A percentile compares a stretch with the other conserved stretches of the same genome.
Evolutionary conservation across 345 rosid genomes (phyloP).

Genomic region (Erodium maritimum): DNA sequence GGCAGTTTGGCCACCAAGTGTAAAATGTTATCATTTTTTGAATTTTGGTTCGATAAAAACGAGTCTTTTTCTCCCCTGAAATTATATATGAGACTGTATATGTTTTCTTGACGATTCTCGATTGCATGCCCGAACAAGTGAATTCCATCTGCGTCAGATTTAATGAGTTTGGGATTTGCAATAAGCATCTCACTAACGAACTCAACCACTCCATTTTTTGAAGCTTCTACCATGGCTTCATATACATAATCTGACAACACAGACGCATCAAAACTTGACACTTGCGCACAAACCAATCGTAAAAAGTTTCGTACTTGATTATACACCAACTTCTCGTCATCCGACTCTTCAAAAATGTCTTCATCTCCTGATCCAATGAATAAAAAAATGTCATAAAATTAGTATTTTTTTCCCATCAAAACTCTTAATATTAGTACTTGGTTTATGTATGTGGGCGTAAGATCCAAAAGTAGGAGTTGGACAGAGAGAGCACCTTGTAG

Average conservation of each 20-base stretch:
- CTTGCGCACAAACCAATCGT: not conserved
- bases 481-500: no score
- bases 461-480: no score
- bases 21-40: not conserved
- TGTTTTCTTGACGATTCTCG: not conserved
- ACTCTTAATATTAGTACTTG: no score
- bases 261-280: not conserved
- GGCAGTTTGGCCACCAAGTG: conserved; percentile 3
- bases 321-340: not conserved
- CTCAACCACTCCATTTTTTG: not conserved
- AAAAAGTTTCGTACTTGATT: not conserved
- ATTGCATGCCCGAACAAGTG: not conserved
- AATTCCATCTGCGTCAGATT: not conserved
- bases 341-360: not conserved
- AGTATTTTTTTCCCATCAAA: no score
- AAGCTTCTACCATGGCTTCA: not conserved
- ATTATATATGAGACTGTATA: not conserved
- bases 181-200: not conserved
- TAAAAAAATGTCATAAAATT: no score
- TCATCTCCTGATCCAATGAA: not conserved
- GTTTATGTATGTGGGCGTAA: no score
- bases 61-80: not conserved
- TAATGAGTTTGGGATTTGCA: not conserved
- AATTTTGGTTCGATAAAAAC: not conserved
- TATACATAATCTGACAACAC: not conserved